Percentiles rank a stretch among this genome's conserved stretches.
These are phyloP conservation scores for Aspergillus coremiiformis DNA, from an alignment of 495 filamentous ascomycete genomes.

Conservation along the genomic window DNA sequence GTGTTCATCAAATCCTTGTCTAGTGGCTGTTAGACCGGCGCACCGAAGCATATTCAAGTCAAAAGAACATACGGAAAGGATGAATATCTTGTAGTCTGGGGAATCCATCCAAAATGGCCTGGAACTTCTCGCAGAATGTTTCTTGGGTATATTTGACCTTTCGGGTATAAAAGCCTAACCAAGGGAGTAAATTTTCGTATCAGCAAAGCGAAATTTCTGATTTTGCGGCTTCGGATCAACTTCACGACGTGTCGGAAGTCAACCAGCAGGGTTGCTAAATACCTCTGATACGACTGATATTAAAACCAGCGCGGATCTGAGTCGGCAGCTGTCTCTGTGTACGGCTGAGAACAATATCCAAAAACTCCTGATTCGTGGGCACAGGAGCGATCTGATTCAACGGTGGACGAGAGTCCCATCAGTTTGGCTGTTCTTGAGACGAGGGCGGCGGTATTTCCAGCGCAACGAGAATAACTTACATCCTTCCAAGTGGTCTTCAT, in stretches of 20 bases:
- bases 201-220: slow-evolving; percentile 25
- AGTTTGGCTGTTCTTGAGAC: slow-evolving; percentile 7
- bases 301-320: slow-evolving; percentile 92
- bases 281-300: slow-evolving; percentile 90
- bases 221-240: slow-evolving; percentile 11
- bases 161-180: slow-evolving; percentile 79
- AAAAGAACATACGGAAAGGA: slow-evolving; percentile 72
- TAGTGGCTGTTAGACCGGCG: slow-evolving; percentile 17
- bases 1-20: slow-evolving; percentile 79
- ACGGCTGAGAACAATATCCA: slow-evolving; percentile 91
- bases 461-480: slow-evolving; percentile 23
- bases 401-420: slow-evolving; percentile 26
- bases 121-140: slow-evolving; percentile 91
- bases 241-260: background rate
- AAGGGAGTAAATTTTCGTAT: slow-evolving; percentile 18
- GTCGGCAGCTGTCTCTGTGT: slow-evolving; percentile 93
- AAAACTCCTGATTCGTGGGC: slow-evolving; percentile 87
- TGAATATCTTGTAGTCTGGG: slow-evolving; percentile 93
- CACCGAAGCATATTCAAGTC: slow-evolving; percentile 17
- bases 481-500: slow-evolving; percentile 74
- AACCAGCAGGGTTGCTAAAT: slow-evolving; percentile 11
- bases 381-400: slow-evolving; percentile 68
- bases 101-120: slow-evolving; percentile 82
- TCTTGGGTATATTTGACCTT: slow-evolving; percentile 99
- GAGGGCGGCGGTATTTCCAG: background rate